Evolutionary conservation across 306 rosid species (phyloP).

Genomic region (Oemleria cerasiformis): DNA sequence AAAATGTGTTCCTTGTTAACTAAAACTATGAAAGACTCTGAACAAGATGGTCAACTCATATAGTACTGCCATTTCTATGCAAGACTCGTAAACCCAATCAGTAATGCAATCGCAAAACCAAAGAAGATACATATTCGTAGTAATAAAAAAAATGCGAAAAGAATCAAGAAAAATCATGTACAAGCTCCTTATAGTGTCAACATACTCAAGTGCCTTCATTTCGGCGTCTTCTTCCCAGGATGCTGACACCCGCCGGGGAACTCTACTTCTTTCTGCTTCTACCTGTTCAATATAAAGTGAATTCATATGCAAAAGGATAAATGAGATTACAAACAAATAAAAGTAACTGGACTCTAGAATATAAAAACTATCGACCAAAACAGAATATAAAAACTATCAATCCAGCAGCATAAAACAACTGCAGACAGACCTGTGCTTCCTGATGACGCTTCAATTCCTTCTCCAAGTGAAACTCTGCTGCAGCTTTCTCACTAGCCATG

Average conservation of each 20-base stretch:
- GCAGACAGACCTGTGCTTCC: slow-evolving; percentile 70
- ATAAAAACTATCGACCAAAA: not conserved
- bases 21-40: slow-evolving; percentile 1
- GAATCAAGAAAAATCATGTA: not conserved
- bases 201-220: slow-evolving; percentile 93
- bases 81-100: no score
- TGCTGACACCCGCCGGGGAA: slow-evolving; percentile 74
- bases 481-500: slow-evolving; percentile 95
- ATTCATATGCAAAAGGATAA: not conserved
- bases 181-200: slow-evolving; percentile 19
- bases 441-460: slow-evolving; percentile 87
- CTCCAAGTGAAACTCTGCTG: slow-evolving; percentile 89
- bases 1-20: no score
- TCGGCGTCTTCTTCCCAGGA: slow-evolving; percentile 96
- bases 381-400: slow-evolving; percentile 11
- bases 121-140: not conserved
- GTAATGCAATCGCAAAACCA: no score
- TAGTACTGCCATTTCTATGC: no score
- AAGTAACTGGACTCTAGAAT: slow-evolving; percentile 22
- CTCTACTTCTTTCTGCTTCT: slow-evolving; percentile 85
- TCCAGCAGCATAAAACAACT: slow-evolving; percentile 26
- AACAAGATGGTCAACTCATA: no score
- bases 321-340: not conserved
- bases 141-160: not conserved
- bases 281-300: slow-evolving; percentile 48